These are phyloP conservation scores for Starmerella sp. DNA, from an alignment of 805 yeast species.

Conservation along the genomic window DNA sequence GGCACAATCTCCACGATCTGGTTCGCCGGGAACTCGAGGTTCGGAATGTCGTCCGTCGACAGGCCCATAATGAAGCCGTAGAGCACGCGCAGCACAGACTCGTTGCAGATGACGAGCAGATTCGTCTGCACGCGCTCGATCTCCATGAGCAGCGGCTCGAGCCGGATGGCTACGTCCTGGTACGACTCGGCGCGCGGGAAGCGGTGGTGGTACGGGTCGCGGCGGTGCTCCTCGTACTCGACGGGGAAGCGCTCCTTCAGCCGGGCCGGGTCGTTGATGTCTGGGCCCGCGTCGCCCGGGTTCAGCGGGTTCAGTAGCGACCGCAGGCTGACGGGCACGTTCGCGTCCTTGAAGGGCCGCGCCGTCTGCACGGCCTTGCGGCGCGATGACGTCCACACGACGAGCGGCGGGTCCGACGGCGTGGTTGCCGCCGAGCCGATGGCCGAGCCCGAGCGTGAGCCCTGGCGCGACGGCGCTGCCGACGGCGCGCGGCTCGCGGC, in stretches of 20 bases:
- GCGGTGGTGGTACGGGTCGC: constrained; percentile 87
- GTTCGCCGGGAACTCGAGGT: constrained; percentile 61
- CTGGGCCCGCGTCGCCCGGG: constrained; percentile 75
- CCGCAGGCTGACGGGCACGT: constrained; percentile 59
- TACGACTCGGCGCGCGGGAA: constrained; percentile 89
- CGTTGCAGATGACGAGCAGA: constrained; percentile 84
- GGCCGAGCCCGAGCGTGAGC: not conserved
- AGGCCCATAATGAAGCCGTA: constrained; percentile 94
- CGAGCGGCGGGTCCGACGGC: constrained; percentile 32
- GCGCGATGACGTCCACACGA: constrained; percentile 94
- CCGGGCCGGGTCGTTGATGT: constrained; percentile 41
- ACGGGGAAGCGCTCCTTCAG: constrained; percentile 50
- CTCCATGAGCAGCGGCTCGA: constrained; percentile 86
- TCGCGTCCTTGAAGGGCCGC: constrained; percentile 47
- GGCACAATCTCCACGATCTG: constrained; percentile 68
- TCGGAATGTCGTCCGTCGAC: constrained; percentile 76
- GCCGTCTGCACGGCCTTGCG: constrained; percentile 75
- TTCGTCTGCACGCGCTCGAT: constrained; percentile 80
- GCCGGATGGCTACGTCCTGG: constrained; percentile 87
- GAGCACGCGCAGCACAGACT: constrained; percentile 73
- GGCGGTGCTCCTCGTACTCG: constrained; percentile 52
- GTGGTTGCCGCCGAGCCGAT: constrained; percentile 8
- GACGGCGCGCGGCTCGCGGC: not conserved
- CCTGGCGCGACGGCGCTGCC: constrained; percentile 7
- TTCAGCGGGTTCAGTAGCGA: constrained; percentile 78